A percentile compares a stretch with the other conserved stretches of the same genome.
Conservation (phyloP, 2,329 filamentous ascomycete genomes). For the Aspergillus sp. region DNA sequence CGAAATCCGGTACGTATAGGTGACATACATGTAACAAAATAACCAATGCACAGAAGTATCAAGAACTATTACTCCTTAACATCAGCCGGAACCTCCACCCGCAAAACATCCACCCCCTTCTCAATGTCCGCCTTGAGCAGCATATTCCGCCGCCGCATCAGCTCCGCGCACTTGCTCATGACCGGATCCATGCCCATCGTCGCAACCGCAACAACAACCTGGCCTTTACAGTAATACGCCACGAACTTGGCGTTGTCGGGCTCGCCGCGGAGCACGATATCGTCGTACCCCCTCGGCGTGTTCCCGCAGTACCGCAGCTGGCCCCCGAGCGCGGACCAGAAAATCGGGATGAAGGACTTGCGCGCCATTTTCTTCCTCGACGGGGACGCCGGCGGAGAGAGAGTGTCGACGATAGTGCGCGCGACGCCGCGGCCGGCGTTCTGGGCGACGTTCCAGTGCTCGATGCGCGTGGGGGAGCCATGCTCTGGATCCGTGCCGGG, state of each 20-base stretch:
- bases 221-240: constrained; percentile 79
- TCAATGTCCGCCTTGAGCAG: constrained; percentile 67
- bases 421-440: constrained; percentile 79
- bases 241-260: constrained; percentile 71
- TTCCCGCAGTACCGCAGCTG: constrained; percentile 93
- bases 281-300: constrained; percentile 73
- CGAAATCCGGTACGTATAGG: too few relatives aligned
- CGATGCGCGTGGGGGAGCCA: constrained; percentile 67
- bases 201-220: constrained; percentile 80
- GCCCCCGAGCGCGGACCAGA: constrained; percentile 87
- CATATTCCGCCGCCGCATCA: constrained; percentile 80
- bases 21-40: background rate
- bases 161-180: constrained; percentile 70
- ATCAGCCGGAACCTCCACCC: constrained; percentile 17
- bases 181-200: constrained; percentile 85
- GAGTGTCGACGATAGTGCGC: constrained; percentile 60
- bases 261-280: constrained; percentile 69
- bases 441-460: constrained; percentile 98
- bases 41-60: background rate
- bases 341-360: constrained; percentile 78
- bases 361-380: constrained; percentile 39
- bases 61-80: constrained; percentile 11
- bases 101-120: constrained; percentile 37
- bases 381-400: constrained; percentile 10
- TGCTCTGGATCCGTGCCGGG: constrained; percentile 57